phyloP scores from a whole-genome alignment of 306 rosid genomes.

The Cicer bijugum region DNA sequence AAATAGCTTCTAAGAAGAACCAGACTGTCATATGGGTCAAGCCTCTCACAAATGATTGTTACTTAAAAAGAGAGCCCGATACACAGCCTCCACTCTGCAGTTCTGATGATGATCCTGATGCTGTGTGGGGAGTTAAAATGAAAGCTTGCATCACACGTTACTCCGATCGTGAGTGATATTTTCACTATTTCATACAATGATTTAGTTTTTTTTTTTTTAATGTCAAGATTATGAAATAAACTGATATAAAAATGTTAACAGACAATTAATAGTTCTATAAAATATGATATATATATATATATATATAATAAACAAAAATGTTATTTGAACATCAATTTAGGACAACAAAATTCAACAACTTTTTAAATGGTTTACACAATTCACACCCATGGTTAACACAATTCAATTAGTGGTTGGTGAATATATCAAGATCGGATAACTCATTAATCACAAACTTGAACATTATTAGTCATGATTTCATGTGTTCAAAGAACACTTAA shows the following conservation, averaged over 20 bases:
- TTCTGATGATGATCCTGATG: constrained; percentile 81
- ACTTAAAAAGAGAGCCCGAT: constrained; percentile 65
- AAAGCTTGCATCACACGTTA: constrained; percentile 84
- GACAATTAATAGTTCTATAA: background rate
- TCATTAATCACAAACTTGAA: too few relatives aligned
- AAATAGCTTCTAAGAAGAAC: constrained; percentile 76
- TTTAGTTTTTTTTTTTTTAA: constrained; percentile 7
- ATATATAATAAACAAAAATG: background rate
- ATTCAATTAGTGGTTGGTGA: too few relatives aligned
- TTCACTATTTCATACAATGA: constrained; percentile 35
- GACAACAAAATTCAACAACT: too few relatives aligned
- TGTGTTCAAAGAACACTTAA: too few relatives aligned
- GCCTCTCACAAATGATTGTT: constrained; percentile 91
- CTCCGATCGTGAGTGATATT: constrained; percentile 69
- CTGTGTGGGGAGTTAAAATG: constrained; percentile 81
- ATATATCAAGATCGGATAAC: too few relatives aligned
- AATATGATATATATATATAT: background rate
- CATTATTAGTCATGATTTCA: too few relatives aligned
- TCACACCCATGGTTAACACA: too few relatives aligned
- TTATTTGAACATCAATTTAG: too few relatives aligned
- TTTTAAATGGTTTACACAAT: too few relatives aligned
- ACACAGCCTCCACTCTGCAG: constrained; percentile 84
- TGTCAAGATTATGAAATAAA: constrained; percentile 20
- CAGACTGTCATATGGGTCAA: constrained; percentile 97
- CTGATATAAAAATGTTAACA: constrained; percentile 10